Conservation (phyloP, 768 basidiomycete species). For the Termitomyces sp. region DNA sequence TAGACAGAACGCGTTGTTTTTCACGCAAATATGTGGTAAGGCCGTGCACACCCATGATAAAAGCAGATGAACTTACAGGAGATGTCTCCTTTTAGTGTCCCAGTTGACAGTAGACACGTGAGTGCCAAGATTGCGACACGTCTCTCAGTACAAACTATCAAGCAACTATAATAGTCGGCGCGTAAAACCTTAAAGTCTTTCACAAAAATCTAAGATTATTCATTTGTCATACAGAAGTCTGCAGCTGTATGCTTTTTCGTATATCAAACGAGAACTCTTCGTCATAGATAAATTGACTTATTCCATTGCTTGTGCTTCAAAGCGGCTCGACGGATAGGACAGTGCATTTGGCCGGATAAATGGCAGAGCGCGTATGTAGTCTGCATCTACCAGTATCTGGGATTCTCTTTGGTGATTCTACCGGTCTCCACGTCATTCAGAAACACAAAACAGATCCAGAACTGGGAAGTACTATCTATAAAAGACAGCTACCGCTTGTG, state of each 20-base stretch:
- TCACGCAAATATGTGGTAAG: conserved; percentile 49
- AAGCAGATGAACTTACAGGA: not conserved
- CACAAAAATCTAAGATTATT: not conserved
- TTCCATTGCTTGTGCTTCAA: not conserved
- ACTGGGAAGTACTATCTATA: not conserved
- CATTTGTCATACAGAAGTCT: no score
- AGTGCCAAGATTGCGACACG: not conserved
- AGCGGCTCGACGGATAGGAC: not conserved
- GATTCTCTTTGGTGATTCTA: not conserved
- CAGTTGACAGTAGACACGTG: not conserved
- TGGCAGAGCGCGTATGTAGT: not conserved
- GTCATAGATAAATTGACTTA: not conserved
- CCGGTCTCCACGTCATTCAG: no score
- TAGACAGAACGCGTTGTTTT: conserved; percentile 37
- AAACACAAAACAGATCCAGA: not conserved
- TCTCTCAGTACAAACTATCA: no score
- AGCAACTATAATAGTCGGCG: no score
- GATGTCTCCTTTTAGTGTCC: not conserved
- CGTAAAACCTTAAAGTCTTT: not conserved
- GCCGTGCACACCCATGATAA: conserved; percentile 47
- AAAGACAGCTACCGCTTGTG: not conserved
- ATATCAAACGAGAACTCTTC: not conserved
- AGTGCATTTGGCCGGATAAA: not conserved
- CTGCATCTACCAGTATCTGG: not conserved
- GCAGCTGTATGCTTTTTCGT: not conserved